These are phyloP conservation scores for Penicillium sp. DNA, from an alignment of 2,329 filamentous ascomycete genomes.

Conservation along the genomic window DNA sequence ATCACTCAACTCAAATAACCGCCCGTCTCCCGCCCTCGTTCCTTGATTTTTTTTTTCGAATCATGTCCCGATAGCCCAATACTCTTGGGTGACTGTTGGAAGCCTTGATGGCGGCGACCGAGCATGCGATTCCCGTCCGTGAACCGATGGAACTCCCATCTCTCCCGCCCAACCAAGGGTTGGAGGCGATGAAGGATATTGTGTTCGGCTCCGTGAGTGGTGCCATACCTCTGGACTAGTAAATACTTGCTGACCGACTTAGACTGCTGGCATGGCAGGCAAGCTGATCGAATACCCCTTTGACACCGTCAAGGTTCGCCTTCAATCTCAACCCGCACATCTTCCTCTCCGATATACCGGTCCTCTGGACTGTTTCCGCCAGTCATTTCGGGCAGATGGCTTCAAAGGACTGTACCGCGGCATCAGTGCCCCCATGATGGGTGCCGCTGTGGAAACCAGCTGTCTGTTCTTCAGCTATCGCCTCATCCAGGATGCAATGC, in stretches of 20 bases:
- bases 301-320: slow-evolving; percentile 94
- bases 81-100: slow-evolving; percentile 17
- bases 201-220: slow-evolving; percentile 75
- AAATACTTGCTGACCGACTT: background rate
- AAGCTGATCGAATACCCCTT: slow-evolving; percentile 99
- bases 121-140: slow-evolving; percentile 39
- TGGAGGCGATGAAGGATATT: slow-evolving; percentile 80
- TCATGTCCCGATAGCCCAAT: slow-evolving; percentile 22
- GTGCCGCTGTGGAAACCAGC: slow-evolving; percentile 88
- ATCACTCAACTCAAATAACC: slow-evolving; percentile 19
- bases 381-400: slow-evolving; percentile 79
- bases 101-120: slow-evolving; percentile 37
- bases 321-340: slow-evolving; percentile 90
- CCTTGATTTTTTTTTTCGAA: slow-evolving; percentile 4
- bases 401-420: slow-evolving; percentile 81
- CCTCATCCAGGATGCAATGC: slow-evolving; percentile 60
- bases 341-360: slow-evolving; percentile 79
- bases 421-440: slow-evolving; percentile 84
- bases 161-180: slow-evolving; percentile 47
- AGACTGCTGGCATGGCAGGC: slow-evolving; percentile 81
- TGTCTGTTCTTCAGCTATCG: slow-evolving; percentile 91
- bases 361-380: slow-evolving; percentile 87
- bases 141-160: slow-evolving; percentile 42
- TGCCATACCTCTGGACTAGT: background rate
- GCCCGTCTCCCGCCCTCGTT: slow-evolving; percentile 1